Evolutionary conservation across 345 rosid species (phyloP).

Genomic region (Aquilaria yunnanensis): DNA sequence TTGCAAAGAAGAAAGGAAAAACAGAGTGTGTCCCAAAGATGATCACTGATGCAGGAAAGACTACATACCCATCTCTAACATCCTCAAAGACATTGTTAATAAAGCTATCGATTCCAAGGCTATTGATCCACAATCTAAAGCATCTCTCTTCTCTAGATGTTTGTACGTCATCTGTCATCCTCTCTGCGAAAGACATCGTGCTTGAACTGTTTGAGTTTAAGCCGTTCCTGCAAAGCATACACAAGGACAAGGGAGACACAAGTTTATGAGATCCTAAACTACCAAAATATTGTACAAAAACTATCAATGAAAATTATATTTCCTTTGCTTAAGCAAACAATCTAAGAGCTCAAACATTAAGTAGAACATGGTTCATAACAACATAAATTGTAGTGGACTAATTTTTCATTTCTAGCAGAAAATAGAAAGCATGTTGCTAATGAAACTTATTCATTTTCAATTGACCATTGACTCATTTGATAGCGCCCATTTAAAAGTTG

Average conservation of each 20-base stretch:
- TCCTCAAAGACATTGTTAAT: slow-evolving; percentile 88
- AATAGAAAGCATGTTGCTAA: too few species aligned
- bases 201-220: slow-evolving; percentile 49
- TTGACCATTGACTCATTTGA: too few species aligned
- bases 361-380: too few species aligned
- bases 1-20: not conserved
- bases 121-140: slow-evolving; percentile 87
- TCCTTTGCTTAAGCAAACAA: too few species aligned
- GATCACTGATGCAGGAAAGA: slow-evolving; percentile 4
- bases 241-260: not conserved
- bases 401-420: too few species aligned
- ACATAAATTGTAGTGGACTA: too few species aligned
- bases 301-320: too few species aligned
- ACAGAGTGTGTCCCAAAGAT: not conserved
- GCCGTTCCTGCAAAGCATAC: slow-evolving; percentile 65
- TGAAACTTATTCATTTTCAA: too few species aligned
- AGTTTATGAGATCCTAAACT: too few species aligned
- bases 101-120: slow-evolving; percentile 71
- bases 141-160: slow-evolving; percentile 91
- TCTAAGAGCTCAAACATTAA: too few species aligned
- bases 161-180: slow-evolving; percentile 81
- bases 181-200: slow-evolving; percentile 67
- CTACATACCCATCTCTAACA: slow-evolving; percentile 73
- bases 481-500: too few species aligned
- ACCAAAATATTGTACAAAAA: too few species aligned